Base-by-base conservation (phyloP, 192 early-diverging fungal species). In the Mortierella alpina region DNA sequence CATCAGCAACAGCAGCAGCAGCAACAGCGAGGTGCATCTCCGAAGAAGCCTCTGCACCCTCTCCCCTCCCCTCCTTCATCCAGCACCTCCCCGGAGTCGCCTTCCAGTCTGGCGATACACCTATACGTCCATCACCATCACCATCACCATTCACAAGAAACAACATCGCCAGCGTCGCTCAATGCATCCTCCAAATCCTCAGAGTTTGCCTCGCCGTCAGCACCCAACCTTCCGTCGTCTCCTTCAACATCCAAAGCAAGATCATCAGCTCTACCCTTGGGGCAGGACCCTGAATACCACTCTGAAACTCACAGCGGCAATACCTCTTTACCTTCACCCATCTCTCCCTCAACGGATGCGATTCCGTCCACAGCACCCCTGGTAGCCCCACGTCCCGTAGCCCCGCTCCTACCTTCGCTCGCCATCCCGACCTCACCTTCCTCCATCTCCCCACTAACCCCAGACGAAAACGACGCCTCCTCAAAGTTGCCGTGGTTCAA, bases 111-210 rank as follows among this genome's bases (percentile, higher is more conserved):
- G 1, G 69, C 76, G 4, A 80, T 80, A 20, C 76, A 80, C 11
- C 62, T 80, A 9, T 80, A 80, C 45, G 76, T 80, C 23, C 76
- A 80, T 31, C 76, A 80, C 52, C 75, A 78, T 40, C 73, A 68
- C 60, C 66, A 63, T 20, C 61, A 59, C 44, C 58, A 54, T 22
- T 23, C 53, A 48, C 63, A 69, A 64, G 39, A 70, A 23, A 4
- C 50, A 51, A 23, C 59, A 17, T 18, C 56, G 15, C 41, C 40
- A 51, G 22, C 42, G 13, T 51, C 8, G 17, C 18, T 31, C 22
- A 56, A 51, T 59, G 57, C 14, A 31, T 10, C 17, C 11, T 0
- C 58, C 15, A 18, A 7, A 7, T 15, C 58, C 13, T 59, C 57
- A 13, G 4, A 40, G 57, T 31, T 6, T 58, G 31, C 20, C 57